phyloP scores from a whole-genome alignment of 140 eudicot genomes.

The Flaveria floridana region DNA sequence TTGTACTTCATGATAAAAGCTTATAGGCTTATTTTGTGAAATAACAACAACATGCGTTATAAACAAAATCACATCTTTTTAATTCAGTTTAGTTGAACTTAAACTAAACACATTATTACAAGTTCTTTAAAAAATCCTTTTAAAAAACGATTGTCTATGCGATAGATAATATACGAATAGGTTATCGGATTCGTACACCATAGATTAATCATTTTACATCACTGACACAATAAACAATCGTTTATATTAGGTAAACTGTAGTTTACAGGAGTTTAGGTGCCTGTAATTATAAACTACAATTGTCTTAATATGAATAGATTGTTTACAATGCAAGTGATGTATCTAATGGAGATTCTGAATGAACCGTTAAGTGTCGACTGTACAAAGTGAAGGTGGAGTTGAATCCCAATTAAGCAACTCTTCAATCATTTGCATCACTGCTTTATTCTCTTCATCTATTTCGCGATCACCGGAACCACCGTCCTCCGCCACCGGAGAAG shows the following conservation, averaged over 20 bases:
- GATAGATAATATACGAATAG: too few relatives aligned
- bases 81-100: constrained; percentile 1
- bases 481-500: constrained; percentile 20
- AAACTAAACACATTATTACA: constrained; percentile 8
- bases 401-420: constrained; percentile 69
- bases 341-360: too few relatives aligned
- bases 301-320: too few relatives aligned
- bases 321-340: not conserved
- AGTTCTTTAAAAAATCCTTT: not conserved
- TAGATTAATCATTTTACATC: too few relatives aligned
- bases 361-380: constrained; percentile 15
- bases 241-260: not conserved
- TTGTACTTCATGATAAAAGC: constrained; percentile 40
- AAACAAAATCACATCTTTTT: constrained; percentile 9
- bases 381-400: constrained; percentile 43
- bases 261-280: too few relatives aligned
- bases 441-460: constrained; percentile 62
- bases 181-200: too few relatives aligned
- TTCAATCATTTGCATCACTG: constrained; percentile 80
- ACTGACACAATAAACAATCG: too few relatives aligned
- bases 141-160: too few relatives aligned
- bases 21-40: constrained; percentile 38
- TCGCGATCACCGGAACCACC: constrained; percentile 24
- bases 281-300: too few relatives aligned
- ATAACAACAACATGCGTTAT: constrained; percentile 32